Evolutionary conservation across 139 green algal species (phyloP).

Genomic region (Volvox africanus): DNA sequence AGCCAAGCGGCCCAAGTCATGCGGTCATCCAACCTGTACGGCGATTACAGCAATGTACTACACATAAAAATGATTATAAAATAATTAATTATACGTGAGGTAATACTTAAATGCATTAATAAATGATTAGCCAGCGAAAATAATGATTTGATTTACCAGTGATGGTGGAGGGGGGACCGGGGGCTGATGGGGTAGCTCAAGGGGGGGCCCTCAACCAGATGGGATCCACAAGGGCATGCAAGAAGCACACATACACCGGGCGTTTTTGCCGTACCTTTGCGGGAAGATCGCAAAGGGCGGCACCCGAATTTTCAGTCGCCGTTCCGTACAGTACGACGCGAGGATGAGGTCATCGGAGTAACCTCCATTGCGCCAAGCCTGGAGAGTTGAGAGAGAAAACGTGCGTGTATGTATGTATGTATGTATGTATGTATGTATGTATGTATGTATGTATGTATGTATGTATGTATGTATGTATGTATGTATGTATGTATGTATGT

Average conservation of each 20-base stretch:
- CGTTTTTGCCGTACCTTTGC: slow-evolving; percentile 75
- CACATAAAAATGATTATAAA: too few species aligned
- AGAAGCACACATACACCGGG: too few species aligned
- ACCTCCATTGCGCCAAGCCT: slow-evolving; percentile 81
- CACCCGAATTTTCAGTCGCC: slow-evolving; percentile 71
- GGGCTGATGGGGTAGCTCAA: too few species aligned
- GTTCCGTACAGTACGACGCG: slow-evolving; percentile 72
- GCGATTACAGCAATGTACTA: too few species aligned
- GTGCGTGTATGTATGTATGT: too few species aligned
- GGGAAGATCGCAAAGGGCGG: slow-evolving; percentile 83
- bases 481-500: not conserved
- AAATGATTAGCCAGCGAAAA: too few species aligned
- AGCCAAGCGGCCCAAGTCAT: slow-evolving; percentile 73
- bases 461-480: not conserved
- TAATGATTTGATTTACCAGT: too few species aligned
- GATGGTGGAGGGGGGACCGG: too few species aligned
- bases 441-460: not conserved
- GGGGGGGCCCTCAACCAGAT: too few species aligned
- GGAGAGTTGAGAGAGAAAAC: not conserved
- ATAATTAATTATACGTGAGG: too few species aligned
- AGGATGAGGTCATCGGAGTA: slow-evolving; percentile 95
- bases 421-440: not conserved
- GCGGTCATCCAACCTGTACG: slow-evolving; percentile 50
- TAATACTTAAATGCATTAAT: too few species aligned
- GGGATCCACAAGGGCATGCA: too few species aligned